These are phyloP conservation scores for Kodamaea laetipori DNA, from an alignment of 805 yeast genomes.

Conservation along the genomic window DNA sequence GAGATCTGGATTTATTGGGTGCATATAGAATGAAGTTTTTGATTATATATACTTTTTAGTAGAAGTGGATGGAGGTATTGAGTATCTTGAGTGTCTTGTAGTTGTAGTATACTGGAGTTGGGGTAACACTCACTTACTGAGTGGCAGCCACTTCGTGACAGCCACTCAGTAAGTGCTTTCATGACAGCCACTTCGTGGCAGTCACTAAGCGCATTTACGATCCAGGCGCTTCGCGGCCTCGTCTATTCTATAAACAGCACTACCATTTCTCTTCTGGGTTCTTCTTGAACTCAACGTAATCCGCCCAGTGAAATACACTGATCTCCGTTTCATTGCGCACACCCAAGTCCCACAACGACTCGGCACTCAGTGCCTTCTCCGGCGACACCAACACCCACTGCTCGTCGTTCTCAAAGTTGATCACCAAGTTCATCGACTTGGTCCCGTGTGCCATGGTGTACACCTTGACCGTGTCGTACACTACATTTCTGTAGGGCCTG, in stretches of 20 bases:
- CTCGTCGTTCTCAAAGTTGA: slow-evolving; percentile 80
- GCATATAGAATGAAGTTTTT: too few relatives aligned
- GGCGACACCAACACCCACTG: slow-evolving; percentile 58
- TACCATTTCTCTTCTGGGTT: slow-evolving; percentile 94
- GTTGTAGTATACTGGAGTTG: too few relatives aligned
- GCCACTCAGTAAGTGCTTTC: too few relatives aligned
- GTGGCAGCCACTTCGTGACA: too few relatives aligned
- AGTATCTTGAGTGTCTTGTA: too few relatives aligned
- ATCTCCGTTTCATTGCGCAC: slow-evolving; percentile 89
- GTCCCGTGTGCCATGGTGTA: slow-evolving; percentile 95
- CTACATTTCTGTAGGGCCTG: slow-evolving; percentile 80
- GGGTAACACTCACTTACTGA: too few relatives aligned
- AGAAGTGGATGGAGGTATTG: too few relatives aligned
- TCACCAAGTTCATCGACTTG: slow-evolving; percentile 88
- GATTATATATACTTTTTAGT: too few relatives aligned
- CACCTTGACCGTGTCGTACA: slow-evolving; percentile 74
- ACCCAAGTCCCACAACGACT: slow-evolving; percentile 38
- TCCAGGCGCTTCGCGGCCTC: too few relatives aligned
- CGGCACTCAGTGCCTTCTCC: slow-evolving; percentile 16
- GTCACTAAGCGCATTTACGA: too few relatives aligned
- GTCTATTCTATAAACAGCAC: background rate
- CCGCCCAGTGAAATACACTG: slow-evolving; percentile 71
- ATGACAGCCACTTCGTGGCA: too few relatives aligned
- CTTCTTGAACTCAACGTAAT: slow-evolving; percentile 65
- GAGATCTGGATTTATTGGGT: too few relatives aligned